Percentiles rank a stretch among this genome's conserved stretches.
Evolutionary conservation across 2,329 filamentous ascomycete species (phyloP).

Genomic region (Fusarium sp.): DNA sequence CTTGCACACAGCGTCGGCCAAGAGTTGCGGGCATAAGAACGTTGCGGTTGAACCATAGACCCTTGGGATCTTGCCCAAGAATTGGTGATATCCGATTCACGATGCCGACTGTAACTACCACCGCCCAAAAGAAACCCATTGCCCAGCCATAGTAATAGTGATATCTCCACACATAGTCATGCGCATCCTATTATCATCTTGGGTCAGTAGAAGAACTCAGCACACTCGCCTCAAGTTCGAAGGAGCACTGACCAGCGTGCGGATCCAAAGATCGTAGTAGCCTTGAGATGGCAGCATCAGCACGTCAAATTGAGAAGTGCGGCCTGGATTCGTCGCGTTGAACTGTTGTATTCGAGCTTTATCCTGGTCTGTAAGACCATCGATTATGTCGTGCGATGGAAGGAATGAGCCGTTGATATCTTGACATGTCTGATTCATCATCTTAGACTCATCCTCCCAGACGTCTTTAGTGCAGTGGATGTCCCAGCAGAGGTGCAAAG

Average conservation of each 20-base stretch:
- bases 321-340: conserved; percentile 1
- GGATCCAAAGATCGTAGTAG: conserved; percentile 8
- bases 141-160: conserved; percentile 20
- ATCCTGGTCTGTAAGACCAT: neutral
- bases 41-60: conserved; percentile 4
- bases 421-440: conserved; percentile 14
- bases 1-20: conserved; percentile 14
- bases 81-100: fast-evolving
- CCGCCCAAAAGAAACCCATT: conserved; percentile 11
- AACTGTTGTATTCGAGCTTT: neutral
- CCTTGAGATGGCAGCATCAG: conserved; percentile 7
- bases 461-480: neutral
- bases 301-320: neutral
- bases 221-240: fast-evolving
- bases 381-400: neutral
- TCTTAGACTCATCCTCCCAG: neutral
- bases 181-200: neutral
- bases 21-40: conserved; percentile 2
- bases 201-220: neutral
- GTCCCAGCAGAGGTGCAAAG: conserved; percentile 21
- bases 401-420: neutral
- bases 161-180: conserved; percentile 17
- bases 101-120: neutral
- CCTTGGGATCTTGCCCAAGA: fast-evolving
- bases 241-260: conserved; percentile 5